Conservation (phyloP, 169 alveolate genomes). For the Blepharisma undulans region DNA sequence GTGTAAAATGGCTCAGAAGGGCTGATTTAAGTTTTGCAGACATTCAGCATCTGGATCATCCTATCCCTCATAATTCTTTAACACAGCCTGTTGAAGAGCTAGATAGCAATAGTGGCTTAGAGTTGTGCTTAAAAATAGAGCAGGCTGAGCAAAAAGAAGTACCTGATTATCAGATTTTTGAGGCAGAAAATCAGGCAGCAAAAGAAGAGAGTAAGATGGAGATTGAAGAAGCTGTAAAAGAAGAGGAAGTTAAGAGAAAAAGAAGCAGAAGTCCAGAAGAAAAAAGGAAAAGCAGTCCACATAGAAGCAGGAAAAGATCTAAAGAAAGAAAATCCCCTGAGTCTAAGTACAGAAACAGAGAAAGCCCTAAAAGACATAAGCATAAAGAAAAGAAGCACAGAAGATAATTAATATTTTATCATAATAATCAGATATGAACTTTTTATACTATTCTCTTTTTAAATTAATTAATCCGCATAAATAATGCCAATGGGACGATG, state of each 20-base stretch:
- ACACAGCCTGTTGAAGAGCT: slow-evolving; percentile 36
- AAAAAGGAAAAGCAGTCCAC: slow-evolving; percentile 21
- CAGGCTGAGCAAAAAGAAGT: slow-evolving; percentile 24
- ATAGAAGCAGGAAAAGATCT: background rate
- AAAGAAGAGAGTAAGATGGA: background rate
- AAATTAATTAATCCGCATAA: no score
- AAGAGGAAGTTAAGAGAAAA: background rate
- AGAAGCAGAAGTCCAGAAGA: slow-evolving; percentile 29
- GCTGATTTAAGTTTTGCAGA: slow-evolving; percentile 1
- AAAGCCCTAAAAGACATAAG: background rate
- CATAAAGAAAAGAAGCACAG: background rate
- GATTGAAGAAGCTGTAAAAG: background rate
- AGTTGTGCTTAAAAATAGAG: slow-evolving; percentile 7
- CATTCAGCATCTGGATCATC: background rate
- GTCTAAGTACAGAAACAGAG: background rate
- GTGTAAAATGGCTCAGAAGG: slow-evolving; percentile 22
- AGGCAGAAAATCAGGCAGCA: background rate
- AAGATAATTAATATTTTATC: background rate
- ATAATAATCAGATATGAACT: no score
- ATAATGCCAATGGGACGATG: no score
- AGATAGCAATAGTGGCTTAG: background rate
- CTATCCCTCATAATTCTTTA: background rate
- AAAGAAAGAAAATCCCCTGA: background rate
- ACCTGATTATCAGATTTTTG: background rate
- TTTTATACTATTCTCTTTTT: no score